Percentiles rank a stretch among this genome's conserved stretches.
These are phyloP conservation scores for Camptophora hylomeconis DNA, from an alignment of 2,329 filamentous ascomycete genomes.

Conservation along the genomic window DNA sequence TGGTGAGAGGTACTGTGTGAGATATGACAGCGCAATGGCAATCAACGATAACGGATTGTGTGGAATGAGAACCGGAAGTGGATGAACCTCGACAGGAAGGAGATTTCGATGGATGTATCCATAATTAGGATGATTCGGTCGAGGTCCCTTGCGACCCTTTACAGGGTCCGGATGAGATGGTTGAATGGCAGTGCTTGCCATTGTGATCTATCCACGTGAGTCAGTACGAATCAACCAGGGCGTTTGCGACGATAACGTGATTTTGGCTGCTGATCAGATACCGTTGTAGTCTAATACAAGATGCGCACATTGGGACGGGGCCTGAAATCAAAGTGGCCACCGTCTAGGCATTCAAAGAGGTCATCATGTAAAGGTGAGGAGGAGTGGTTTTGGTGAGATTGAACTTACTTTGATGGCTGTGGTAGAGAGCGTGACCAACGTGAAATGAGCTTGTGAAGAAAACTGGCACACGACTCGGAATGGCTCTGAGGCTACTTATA, in stretches of 20 bases:
- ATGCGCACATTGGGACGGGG: constrained; percentile 35
- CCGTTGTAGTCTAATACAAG: constrained; percentile 87
- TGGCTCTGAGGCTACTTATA: too few relatives aligned
- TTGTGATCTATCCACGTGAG: too few relatives aligned
- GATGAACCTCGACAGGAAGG: constrained; percentile 67
- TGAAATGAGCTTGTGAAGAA: constrained; percentile 1
- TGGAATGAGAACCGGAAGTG: constrained; percentile 76
- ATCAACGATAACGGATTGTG: constrained; percentile 84
- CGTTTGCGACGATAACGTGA: too few relatives aligned
- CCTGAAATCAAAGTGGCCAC: constrained; percentile 39
- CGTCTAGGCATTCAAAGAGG: constrained; percentile 32
- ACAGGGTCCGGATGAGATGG: too few relatives aligned
- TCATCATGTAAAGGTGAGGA: constrained; percentile 32
- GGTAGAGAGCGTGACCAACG: constrained; percentile 1
- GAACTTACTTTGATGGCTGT: constrained; percentile 6
- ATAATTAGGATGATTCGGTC: constrained; percentile 40
- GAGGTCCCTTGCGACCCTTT: constrained; percentile 1
- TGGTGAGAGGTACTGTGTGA: constrained; percentile 56
- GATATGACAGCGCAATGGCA: constrained; percentile 64
- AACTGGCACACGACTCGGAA: too few relatives aligned
- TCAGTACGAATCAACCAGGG: too few relatives aligned
- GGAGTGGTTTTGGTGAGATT: constrained; percentile 12
- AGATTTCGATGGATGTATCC: constrained; percentile 71
- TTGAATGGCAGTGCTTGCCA: too few relatives aligned
- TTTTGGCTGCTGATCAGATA: constrained; percentile 63